Evolutionary conservation across 2,329 filamentous ascomycete genomes (phyloP).

Genomic region (Capronia americana): DNA sequence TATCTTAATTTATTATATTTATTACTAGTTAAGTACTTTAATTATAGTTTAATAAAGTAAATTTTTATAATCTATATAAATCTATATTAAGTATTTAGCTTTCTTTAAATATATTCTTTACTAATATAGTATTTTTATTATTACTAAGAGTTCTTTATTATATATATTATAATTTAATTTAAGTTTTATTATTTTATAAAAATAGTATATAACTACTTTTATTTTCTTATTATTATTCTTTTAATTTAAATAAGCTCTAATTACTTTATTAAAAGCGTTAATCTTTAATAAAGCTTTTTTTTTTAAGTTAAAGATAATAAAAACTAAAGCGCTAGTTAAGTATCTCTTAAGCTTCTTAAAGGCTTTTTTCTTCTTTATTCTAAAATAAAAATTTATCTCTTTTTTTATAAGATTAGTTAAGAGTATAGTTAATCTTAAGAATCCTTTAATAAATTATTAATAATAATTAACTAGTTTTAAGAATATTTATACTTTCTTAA

Average conservation of each 20-base stretch:
- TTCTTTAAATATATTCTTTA: neutral
- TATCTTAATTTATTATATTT: constrained; percentile 15
- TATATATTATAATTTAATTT: too few relatives aligned
- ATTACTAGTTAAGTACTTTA: constrained; percentile 12
- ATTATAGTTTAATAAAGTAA: constrained; percentile 29
- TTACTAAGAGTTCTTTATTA: neutral
- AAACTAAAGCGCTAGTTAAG: constrained; percentile 13
- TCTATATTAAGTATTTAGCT: constrained; percentile 14
- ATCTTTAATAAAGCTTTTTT: constrained; percentile 21
- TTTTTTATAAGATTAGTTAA: neutral
- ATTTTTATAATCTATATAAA: constrained; percentile 34
- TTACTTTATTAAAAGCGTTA: neutral
- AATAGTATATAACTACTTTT: too few relatives aligned
- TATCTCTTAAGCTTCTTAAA: neutral
- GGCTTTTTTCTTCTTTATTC: neutral
- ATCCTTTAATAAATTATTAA: neutral
- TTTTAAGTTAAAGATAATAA: constrained; percentile 31
- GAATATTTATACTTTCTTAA: neutral
- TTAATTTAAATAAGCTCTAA: neutral
- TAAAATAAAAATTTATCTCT: neutral
- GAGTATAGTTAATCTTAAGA: neutral
- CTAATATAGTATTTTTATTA: neutral
- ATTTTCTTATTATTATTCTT: too few relatives aligned
- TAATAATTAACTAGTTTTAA: neutral
- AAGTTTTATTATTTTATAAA: too few relatives aligned